Percentiles rank a stretch among this genome's conserved stretches.
phyloP scores from a whole-genome alignment of 495 filamentous ascomycete species.

The Lophiostoma macrostomum region DNA sequence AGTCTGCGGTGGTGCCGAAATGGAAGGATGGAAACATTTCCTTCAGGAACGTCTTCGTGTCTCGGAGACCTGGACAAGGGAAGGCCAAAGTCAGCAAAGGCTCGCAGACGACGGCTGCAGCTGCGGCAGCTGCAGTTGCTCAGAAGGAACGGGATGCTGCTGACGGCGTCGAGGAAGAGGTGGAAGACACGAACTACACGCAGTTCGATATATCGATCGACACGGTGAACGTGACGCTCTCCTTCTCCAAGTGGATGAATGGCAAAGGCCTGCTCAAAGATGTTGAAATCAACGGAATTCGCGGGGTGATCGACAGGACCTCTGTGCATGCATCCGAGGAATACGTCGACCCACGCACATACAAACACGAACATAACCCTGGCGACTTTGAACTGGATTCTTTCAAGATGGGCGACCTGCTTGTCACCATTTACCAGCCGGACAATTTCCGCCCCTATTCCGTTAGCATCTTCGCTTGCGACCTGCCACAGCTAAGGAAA shows the following conservation, averaged over 20 bases:
- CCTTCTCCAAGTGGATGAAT: conserved; percentile 96
- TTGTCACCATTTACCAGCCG: conserved; percentile 90
- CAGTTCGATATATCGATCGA: conserved; percentile 96
- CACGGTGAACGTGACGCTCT: conserved; percentile 94
- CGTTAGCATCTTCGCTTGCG: conserved; percentile 91
- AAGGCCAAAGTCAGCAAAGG: conserved; percentile 82
- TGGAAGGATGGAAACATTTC: conserved; percentile 94
- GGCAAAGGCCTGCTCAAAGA: conserved; percentile 88
- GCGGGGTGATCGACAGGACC: conserved; percentile 90
- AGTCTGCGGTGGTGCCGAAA: conserved; percentile 93
- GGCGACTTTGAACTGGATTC: conserved; percentile 96
- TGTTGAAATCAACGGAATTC: conserved; percentile 92
- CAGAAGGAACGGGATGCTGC: conserved; percentile 47
- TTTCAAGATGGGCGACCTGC: conserved; percentile 91
- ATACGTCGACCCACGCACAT: conserved; percentile 79
- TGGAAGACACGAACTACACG: conserved; percentile 95
- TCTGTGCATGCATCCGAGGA: conserved; percentile 67
- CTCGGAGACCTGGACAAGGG: conserved; percentile 76
- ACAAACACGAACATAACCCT: conserved; percentile 79
- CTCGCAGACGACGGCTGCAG: conserved; percentile 80
- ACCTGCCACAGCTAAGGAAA: conserved; percentile 86
- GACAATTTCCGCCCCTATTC: conserved; percentile 86
- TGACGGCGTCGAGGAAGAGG: conserved; percentile 52
- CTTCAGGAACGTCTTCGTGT: conserved; percentile 96
- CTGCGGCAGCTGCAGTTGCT: conserved; percentile 62